Base-by-base conservation (phyloP, 2,329 filamentous ascomycete genomes). In the Lecanoromycetidae sp. region DNA sequence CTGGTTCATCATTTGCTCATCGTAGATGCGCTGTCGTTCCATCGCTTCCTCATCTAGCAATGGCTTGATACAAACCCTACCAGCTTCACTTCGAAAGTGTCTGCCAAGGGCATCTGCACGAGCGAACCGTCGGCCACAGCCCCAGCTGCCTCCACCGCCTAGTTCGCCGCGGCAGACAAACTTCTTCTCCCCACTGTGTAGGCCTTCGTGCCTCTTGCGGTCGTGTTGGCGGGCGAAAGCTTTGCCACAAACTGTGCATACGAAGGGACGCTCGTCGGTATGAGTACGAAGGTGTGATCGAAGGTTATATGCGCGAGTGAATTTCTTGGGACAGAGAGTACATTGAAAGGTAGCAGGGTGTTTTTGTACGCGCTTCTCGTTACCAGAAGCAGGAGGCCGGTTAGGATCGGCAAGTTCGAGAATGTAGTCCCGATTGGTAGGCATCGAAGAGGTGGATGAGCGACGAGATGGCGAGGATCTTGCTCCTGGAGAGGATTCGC, bases 281-380 rank as follows among this genome's bases (percentile, higher is more conserved):
- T 98, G 91, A 0, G 91, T 98, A 38, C 91, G 84, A 50, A 96
- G 67, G 67, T 98, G 91, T 35, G 90, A 96, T 12, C 91, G 84
- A 46, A 98, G 69, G 60, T 98, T 98, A 67, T 98, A 98, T 0
- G 91, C 91, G 48, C 91, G 78, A 0, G 91, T 98, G 61, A 98
- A 98, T 13, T 87, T 80, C 65, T 98, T 98, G 0, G 91, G 88
- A 57, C 91, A 98, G 7, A 96, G 71, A 8, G 69, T 84, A 63
- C 91, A 98, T 61, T 96, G 88, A 66, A 96, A 98, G 0, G 88
- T 98, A 5, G 91, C 91, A 0, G 91, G 91, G 57, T 98, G 91
- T 61, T 98, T 98, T 63, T 98, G 91, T 1, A 87, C 80, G n/a
- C 91, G 80, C 62, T 91, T 93, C 5, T 78, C 61, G 48, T 72